These are phyloP conservation scores for Chaetomium sp. DNA, from an alignment of 2,329 filamentous ascomycete genomes.

Conservation along the genomic window DNA sequence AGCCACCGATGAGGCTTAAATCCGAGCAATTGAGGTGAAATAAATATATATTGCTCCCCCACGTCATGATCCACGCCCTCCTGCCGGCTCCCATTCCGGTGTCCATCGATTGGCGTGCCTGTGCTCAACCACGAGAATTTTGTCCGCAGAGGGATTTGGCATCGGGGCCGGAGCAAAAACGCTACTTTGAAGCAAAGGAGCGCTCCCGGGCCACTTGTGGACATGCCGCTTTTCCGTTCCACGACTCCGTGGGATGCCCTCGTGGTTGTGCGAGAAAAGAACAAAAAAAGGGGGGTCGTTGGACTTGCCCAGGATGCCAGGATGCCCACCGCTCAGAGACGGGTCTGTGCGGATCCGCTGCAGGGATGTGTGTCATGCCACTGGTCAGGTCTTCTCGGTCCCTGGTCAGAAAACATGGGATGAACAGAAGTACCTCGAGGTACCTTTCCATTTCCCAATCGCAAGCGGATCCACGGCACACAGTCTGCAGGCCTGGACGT, in stretches of 20 bases:
- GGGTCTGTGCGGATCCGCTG: conserved; percentile 15
- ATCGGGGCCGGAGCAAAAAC: background rate
- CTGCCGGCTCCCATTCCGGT: conserved; percentile 1
- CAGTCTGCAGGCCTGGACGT: conserved; percentile 11
- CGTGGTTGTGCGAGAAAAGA: background rate
- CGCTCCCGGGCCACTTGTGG: background rate
- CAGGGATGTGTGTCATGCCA: conserved; percentile 3
- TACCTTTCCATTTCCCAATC: conserved; percentile 11
- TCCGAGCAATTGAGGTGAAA: conserved; percentile 3
- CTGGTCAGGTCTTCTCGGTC: no score
- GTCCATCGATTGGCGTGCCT: background rate
- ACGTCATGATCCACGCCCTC: background rate
- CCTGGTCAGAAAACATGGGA: background rate
- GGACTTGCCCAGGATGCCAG: background rate
- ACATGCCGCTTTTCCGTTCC: no score
- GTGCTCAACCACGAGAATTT: background rate
- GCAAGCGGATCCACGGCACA: background rate
- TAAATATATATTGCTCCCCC: conserved; percentile 12
- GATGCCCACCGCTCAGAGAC: conserved; percentile 3
- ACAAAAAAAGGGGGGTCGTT: background rate
- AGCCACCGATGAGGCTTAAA: conserved; percentile 14
- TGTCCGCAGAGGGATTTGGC: background rate
- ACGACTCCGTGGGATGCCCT: background rate
- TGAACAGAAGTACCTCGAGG: conserved; percentile 12
- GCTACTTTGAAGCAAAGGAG: background rate